Base-by-base conservation (phyloP, 352 stramenopile genomes). In the Globisporangium cederbergense region DNA sequence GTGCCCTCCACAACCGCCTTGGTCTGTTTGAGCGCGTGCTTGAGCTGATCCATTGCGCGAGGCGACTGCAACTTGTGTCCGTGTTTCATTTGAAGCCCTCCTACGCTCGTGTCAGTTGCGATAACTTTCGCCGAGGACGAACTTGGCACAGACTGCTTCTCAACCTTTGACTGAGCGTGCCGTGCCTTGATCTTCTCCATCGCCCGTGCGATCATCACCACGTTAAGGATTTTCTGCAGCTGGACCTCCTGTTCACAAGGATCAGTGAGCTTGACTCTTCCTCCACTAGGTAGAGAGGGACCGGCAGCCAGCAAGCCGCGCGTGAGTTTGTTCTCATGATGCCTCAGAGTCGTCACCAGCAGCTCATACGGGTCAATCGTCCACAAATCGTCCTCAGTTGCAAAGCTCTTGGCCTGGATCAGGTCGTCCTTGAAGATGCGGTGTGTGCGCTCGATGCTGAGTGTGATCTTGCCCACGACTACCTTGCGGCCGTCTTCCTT, bases 401-500 rank as follows among this genome's bases (percentile, higher is more conserved):
- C 40, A 5, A 83, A 67, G 1, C 70, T 55, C 49, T 73, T 81
- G 4, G 74, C 72, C 4, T 83, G 64, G 0, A 90, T 78, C 18
- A 58, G 9, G 42, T 69, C 57, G 13, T 60, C 64, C 1, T 51
- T 50, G 11, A 45, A 13, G 2, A 75, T 67, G 0, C 42, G 62
- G 50, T 78, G 63, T 0, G 66, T 59, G 2, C 77, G 72, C 36
- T 75, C 58, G 0, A 89, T 50, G 3, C 60, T 50, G 7, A 90
- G 60, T 3, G 56, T 76, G 53, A 90, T 83, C 53, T 84, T 90
- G 10, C 81, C 81, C 9, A 89, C 76, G 1, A 87, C 62, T n/a
- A 62, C 28, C 1, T 18, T 40, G 2, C 54, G 57, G 5, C 59
- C 62, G 32, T 73, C 47, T 43, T 75, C 74, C 2, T 62, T 53